Evolutionary conservation across 2,329 filamentous ascomycete species (phyloP), one percentile per base, ranked within the genome.

Genomic region (Sporothrix dimorphospora): DNA sequence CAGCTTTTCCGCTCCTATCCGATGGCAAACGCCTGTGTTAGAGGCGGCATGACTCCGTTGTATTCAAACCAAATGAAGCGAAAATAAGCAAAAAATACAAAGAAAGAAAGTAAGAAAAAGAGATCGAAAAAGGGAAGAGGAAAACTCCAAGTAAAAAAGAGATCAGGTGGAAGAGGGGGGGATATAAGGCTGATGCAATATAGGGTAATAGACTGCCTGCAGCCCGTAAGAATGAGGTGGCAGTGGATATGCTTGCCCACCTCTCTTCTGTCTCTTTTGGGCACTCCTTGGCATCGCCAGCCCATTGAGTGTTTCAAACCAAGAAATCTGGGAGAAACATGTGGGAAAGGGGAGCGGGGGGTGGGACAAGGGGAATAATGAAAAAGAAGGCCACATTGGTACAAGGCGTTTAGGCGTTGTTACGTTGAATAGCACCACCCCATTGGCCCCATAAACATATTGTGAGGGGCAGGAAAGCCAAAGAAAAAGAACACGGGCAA

Each of bases 1-100:
- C 5, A 53, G 63, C 67, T 59, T 69, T 21, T 73, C 70, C 34
- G 66, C 70, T 38, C 70, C 70, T 72, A 45, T 57, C 42, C 61
- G 63, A 47, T 63, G 11, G 34, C 24, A 24, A 71, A 27, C 14
- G 38, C 59, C 11, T 30, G 45, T 66, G 71, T 70, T 65, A 70
- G 63, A 42, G 19, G 30, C 27, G 59, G 59, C 69, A 55, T 40
- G 38, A 14, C 59, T 42, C 38, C 38, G n/a, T 65, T n/a, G 38
- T 21, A 65, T 63, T 34, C 24, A 63, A 49, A 70, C 30, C 30
- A 42, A 70, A 38, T 30, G 8, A 45, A 42, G 38, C 19, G 27
- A 21, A 34, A 71, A 27, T 4, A 42, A 49, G 30, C 9, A 65
- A 47, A 27, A 45, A 40, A 42, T 21, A 1, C 3, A 51, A 27